Conservation (phyloP, 257 asterid genomes). For the Fraxinus pennsylvanica region DNA sequence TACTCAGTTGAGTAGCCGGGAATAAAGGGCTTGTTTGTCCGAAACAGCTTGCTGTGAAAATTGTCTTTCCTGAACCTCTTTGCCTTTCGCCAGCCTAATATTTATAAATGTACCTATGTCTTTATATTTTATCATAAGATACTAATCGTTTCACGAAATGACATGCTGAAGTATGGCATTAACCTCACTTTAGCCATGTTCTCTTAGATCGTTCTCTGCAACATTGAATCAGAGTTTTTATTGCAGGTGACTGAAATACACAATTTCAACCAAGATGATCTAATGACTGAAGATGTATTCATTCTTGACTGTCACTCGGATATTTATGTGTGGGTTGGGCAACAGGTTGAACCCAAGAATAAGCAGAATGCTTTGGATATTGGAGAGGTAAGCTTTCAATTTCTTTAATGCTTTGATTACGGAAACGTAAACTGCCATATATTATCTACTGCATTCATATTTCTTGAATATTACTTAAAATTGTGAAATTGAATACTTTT, state of each 20-base stretch:
- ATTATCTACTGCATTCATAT: not conserved
- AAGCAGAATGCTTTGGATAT: slow-evolving; percentile 65
- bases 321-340: slow-evolving; percentile 78
- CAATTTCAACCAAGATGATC: slow-evolving; percentile 86
- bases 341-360: slow-evolving; percentile 65
- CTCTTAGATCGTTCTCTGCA: not conserved
- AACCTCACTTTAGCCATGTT: not conserved
- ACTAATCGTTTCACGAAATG: slow-evolving; percentile 1
- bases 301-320: slow-evolving; percentile 70
- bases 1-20: not conserved
- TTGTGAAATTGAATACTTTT: not conserved
- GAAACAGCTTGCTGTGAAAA: not conserved
- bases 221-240: slow-evolving; percentile 19
- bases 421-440: slow-evolving; percentile 10
- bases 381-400: slow-evolving; percentile 65
- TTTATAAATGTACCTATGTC: not conserved
- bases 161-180: not conserved
- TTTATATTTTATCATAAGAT: not conserved
- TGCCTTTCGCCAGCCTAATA: no score
- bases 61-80: not conserved
- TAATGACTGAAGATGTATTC: slow-evolving; percentile 82
- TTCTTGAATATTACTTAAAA: not conserved
- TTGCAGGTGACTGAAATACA: slow-evolving; percentile 77
- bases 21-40: not conserved
- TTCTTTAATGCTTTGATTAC: not conserved